phyloP scores from a whole-genome alignment of 768 basidiomycete species.

The Mycena filopes region DNA sequence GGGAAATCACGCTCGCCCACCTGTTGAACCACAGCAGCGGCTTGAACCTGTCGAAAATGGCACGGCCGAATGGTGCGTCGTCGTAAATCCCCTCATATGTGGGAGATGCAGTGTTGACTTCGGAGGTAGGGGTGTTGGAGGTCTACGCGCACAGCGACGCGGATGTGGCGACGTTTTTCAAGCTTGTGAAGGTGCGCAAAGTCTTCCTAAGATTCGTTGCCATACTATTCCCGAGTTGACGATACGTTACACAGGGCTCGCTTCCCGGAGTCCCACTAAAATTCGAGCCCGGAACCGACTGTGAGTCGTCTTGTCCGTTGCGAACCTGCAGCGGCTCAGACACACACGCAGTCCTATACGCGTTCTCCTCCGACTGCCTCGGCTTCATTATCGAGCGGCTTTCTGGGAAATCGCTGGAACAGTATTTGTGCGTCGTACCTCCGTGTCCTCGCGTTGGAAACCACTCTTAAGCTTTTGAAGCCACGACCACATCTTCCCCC shows the following conservation, averaged over 20 bases:
- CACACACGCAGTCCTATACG: slow-evolving; percentile 42
- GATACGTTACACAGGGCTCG: slow-evolving; percentile 39
- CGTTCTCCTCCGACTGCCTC: slow-evolving; percentile 35
- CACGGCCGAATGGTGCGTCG: neutral
- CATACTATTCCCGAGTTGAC: too few species aligned
- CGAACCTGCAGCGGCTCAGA: too few species aligned
- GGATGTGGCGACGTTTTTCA: slow-evolving; percentile 38
- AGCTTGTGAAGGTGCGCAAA: slow-evolving; percentile 14
- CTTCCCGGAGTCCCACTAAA: slow-evolving; percentile 37
- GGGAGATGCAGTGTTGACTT: too few species aligned
- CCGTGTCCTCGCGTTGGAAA: too few species aligned
- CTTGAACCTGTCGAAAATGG: slow-evolving; percentile 35
- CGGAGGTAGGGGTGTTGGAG: neutral
- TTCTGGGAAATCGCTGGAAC: slow-evolving; percentile 38
- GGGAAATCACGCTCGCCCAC: slow-evolving; percentile 38
- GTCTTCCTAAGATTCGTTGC: neutral
- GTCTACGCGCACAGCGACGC: slow-evolving; percentile 35
- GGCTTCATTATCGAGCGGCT: slow-evolving; percentile 43
- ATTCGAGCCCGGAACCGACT: slow-evolving; percentile 44
- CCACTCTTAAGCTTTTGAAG: slow-evolving; percentile 17
- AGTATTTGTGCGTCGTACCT: slow-evolving; percentile 38
- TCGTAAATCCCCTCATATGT: too few species aligned
- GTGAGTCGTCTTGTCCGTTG: too few species aligned
- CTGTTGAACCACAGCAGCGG: slow-evolving; percentile 47
- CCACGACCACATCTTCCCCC: slow-evolving; percentile 37